Evolutionary conservation across 2,329 filamentous ascomycete species (phyloP), one percentile per base, ranked within the genome.

Genomic region (Diaporthe ilicicola): DNA sequence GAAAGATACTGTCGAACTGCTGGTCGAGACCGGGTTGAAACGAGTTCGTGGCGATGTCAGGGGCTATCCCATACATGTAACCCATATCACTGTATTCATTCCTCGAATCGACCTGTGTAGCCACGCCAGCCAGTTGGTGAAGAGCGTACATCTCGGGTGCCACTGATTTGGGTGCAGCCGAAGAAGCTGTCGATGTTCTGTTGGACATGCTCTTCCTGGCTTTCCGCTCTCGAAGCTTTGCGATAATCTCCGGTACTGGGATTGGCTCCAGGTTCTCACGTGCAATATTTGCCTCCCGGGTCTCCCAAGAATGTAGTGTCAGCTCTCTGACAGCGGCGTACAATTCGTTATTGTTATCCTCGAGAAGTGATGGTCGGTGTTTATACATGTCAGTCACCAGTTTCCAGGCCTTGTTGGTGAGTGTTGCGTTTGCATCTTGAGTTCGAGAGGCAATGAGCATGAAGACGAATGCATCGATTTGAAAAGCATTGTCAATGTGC

Each of bases 401-500:
- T 4, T 68, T 34, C 75, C 74, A 76, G 15, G 74, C 73, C 24
- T 70, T 69, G 50, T 74, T 70, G 15, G 73, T 72, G 42, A 71
- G 64, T 10, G 50, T 15, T 7, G 71, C 68, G 7, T 56, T 51
- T 17, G 74, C 69, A 17, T 72, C 67, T 53, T 76, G 75, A 15
- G 50, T 74, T 19, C 73, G 71, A 29, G 71, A 72, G 12, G 70
- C 68, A 4, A 72, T 73, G 44, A 73, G 72, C 72, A 73, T 73
- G 50, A 72, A 73, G 27, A 73, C 67, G 27, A 73, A 72, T n/a
- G 72, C 70, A 32, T 73, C 72, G 51, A 73, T 74, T 67, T 76
- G 74, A 67, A 76, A 75, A 59, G 73, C 73, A 32, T 72, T 73
- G 24, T 76, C 74, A 42, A 75, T 73, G 51, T 76, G 75, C 75